These are phyloP conservation scores for Sordaria brevicollis DNA, from an alignment of 495 filamentous ascomycete genomes.

Conservation along the genomic window DNA sequence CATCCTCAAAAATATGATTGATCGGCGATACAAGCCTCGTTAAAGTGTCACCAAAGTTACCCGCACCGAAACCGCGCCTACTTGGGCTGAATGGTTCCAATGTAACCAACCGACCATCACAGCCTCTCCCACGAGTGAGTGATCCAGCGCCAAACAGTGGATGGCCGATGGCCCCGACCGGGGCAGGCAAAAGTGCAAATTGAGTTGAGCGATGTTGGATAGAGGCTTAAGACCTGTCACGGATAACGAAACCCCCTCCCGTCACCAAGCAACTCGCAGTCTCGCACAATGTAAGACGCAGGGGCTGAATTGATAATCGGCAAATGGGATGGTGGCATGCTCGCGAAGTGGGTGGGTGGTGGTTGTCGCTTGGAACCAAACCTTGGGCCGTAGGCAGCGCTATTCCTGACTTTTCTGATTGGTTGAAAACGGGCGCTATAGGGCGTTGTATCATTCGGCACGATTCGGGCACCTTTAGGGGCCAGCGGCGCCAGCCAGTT, in stretches of 20 bases:
- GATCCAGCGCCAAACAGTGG: background rate
- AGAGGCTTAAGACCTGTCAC: background rate
- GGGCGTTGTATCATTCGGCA: background rate
- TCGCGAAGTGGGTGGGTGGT: too few species aligned
- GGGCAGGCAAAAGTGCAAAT: background rate
- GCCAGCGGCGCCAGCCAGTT: too few species aligned
- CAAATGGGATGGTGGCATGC: background rate
- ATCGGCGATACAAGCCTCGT: background rate
- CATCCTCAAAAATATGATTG: too few species aligned
- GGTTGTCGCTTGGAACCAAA: background rate
- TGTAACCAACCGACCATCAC: background rate
- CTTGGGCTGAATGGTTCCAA: background rate
- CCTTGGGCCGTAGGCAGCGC: background rate
- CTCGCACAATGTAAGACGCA: background rate
- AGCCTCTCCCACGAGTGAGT: background rate
- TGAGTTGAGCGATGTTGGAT: background rate
- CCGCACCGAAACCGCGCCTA: background rate
- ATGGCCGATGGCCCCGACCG: background rate
- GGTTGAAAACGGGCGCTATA: background rate
- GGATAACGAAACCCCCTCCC: background rate
- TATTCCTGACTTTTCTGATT: background rate
- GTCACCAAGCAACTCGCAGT: too few species aligned
- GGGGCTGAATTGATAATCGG: background rate
- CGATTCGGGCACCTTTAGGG: too few species aligned
- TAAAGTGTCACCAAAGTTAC: background rate